These are phyloP conservation scores for Helichrysum umbraculigerum DNA, from an alignment of 129 eudicot genomes.

Conservation along the genomic window DNA sequence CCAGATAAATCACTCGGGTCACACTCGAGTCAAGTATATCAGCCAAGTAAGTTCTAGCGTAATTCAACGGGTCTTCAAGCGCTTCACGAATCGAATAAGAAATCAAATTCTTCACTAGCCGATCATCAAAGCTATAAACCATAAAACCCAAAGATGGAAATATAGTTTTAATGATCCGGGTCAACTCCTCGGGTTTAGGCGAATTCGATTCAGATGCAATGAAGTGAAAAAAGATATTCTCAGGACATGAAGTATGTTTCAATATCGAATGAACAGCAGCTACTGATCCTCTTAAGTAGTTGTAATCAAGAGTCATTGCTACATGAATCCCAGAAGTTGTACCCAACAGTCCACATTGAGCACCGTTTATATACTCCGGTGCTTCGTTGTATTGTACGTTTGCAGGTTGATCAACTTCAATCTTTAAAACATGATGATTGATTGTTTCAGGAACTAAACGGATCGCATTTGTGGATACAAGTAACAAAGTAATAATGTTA, in stretches of 20 bases:
- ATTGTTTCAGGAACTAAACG: constrained; percentile 40
- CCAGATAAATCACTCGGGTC: constrained; percentile 67
- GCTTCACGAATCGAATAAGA: constrained; percentile 71
- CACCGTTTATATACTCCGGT: constrained; percentile 47
- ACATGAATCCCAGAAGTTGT: constrained; percentile 46
- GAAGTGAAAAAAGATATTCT: constrained; percentile 64
- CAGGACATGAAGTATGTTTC: constrained; percentile 66
- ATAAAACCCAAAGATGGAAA: constrained; percentile 56
- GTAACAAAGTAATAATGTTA: constrained; percentile 21
- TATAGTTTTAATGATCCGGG: constrained; percentile 38
- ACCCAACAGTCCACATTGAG: constrained; percentile 36
- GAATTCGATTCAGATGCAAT: constrained; percentile 42
- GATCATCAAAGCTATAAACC: constrained; percentile 50
- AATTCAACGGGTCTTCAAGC: constrained; percentile 69
- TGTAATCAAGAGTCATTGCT: constrained; percentile 71
- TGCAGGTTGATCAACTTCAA: constrained; percentile 10
- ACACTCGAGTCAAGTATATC: constrained; percentile 55
- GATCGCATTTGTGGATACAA: constrained; percentile 32
- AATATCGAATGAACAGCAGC: constrained; percentile 73
- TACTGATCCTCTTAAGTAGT: constrained; percentile 72
- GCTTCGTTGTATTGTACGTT: constrained; percentile 44
- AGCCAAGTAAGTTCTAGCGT: constrained; percentile 63
- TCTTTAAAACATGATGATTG: neutral
- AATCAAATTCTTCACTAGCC: constrained; percentile 43
- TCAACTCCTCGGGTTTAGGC: constrained; percentile 32